Evolutionary conservation across 2,329 filamentous ascomycete species (phyloP), one percentile per base, ranked within the genome.

Genomic region (Penicillium sp.): DNA sequence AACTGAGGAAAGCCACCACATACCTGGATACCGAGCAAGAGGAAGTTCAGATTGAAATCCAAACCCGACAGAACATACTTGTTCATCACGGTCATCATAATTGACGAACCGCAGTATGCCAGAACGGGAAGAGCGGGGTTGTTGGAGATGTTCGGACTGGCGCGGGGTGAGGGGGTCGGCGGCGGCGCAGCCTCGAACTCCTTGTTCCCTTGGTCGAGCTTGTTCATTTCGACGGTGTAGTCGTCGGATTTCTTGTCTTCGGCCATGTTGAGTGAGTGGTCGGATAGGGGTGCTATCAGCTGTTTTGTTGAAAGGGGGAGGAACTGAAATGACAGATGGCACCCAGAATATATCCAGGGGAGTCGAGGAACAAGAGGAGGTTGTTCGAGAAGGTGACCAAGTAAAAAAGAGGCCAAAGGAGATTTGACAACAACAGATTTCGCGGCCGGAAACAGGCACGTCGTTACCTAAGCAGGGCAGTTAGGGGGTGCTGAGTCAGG

Each of bases 21-120:
- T 85, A 97, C 93, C 87, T 97, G 94, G 60, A 97, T 84, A 60
- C 86, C 88, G 59, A 99, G 85, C 68, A 97, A 89, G 78, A 99
- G 91, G 78, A 97, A 96, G 78, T 96, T 96, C 69, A 99, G 79
- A 78, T 99, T 99, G 85, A 95, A 99, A 65, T 88, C 85, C 50
- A 84, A 83, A 59, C 94, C 94, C 8, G 91, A 97, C 46, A 99
- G 86, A 61, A 97, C 92, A 75, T 95, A 99, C 82, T 99, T 99
- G 81, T 99, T 99, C 75, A 95, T 94, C n/a, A 97, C 90, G 8
- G 94, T 99, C 94, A 99, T 99, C 75, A 93, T 85, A 72, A 99
- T 99, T n/a, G 92, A 97, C 52, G 93, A 91, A 69, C 89, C 81
- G 77, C 94, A 99, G 81, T 99, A 99, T 48, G 90, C 86, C 64